A percentile compares a stretch with the other conserved stretches of the same genome.
phyloP scores from a whole-genome alignment of 257 asterid species.

The Primulina huaijiensis region DNA sequence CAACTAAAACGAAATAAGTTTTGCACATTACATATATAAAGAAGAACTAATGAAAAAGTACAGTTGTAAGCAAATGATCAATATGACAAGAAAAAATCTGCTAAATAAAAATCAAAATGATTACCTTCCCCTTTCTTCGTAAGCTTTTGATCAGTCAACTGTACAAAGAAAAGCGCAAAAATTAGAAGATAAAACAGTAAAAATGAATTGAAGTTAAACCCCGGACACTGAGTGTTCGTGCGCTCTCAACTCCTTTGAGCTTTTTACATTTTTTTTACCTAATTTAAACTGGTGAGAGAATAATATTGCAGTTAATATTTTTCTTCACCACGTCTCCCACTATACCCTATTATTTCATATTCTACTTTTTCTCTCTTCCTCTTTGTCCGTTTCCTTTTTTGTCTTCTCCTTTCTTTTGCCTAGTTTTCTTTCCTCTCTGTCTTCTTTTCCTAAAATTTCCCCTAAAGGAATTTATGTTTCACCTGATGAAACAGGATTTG shows the following conservation, averaged over 20 bases:
- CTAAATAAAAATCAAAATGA: background rate
- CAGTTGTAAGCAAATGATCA: background rate
- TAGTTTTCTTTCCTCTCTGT: background rate
- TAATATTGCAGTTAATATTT: no score
- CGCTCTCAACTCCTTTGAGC: background rate
- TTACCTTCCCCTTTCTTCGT: constrained; percentile 81
- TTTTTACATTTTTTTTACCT: background rate
- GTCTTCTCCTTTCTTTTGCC: background rate
- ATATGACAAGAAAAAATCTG: background rate
- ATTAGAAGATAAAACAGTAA: constrained; percentile 9
- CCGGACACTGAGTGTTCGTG: no score
- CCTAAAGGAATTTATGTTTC: background rate
- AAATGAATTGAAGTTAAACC: background rate
- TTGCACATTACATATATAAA: background rate
- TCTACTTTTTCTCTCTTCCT: background rate
- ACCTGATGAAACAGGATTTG: background rate
- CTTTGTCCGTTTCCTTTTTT: background rate
- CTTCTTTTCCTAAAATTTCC: background rate
- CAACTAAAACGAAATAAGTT: background rate
- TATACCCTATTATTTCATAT: no score
- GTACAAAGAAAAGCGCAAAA: constrained; percentile 28
- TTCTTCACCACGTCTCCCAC: background rate
- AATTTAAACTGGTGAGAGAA: background rate
- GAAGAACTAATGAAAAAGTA: background rate
- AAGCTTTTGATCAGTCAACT: constrained; percentile 70